Percentiles rank a stretch among this genome's conserved stretches.
Conservation (phyloP, 345 rosid genomes). For the Aurinia saxatilis region DNA sequence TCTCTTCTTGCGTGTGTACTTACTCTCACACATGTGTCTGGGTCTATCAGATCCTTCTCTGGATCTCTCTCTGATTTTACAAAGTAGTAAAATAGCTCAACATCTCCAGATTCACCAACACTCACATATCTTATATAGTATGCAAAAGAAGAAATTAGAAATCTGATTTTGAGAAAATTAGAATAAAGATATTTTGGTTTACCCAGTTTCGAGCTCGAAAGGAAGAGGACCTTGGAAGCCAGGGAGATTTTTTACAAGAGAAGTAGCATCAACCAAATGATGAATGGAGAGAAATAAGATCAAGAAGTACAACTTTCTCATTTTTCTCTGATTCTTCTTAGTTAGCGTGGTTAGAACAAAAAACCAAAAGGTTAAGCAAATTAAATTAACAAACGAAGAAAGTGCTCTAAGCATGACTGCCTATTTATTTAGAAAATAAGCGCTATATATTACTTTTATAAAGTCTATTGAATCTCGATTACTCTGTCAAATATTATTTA, state of each 20-base stretch:
- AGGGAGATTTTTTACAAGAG: constrained; percentile 43
- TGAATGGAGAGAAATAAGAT: not conserved
- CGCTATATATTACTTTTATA: too few relatives aligned
- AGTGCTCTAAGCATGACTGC: too few relatives aligned
- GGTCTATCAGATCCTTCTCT: constrained; percentile 33
- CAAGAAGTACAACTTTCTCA: too few relatives aligned
- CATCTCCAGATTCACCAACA: constrained; percentile 41
- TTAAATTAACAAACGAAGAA: too few relatives aligned
- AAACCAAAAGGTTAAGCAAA: too few relatives aligned
- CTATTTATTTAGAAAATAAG: too few relatives aligned
- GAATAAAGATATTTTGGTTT: not conserved
- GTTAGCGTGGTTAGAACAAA: too few relatives aligned
- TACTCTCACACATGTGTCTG: too few relatives aligned
- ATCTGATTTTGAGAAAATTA: not conserved
- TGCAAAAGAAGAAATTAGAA: constrained; percentile 15
- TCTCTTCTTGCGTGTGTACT: too few relatives aligned
- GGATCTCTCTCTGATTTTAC: constrained; percentile 52
- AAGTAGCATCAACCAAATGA: constrained; percentile 13
- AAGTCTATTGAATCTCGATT: too few relatives aligned
- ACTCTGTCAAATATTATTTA: too few relatives aligned
- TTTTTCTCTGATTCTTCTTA: constrained; percentile 2
- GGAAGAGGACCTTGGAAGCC: constrained; percentile 65
- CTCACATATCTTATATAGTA: constrained; percentile 51
- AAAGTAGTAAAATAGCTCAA: constrained; percentile 59
- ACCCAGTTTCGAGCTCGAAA: constrained; percentile 72